Evolutionary conservation across 495 filamentous ascomycete species (phyloP), one percentile per base, ranked within the genome.

Genomic region (Clavariopsis aquatica): DNA sequence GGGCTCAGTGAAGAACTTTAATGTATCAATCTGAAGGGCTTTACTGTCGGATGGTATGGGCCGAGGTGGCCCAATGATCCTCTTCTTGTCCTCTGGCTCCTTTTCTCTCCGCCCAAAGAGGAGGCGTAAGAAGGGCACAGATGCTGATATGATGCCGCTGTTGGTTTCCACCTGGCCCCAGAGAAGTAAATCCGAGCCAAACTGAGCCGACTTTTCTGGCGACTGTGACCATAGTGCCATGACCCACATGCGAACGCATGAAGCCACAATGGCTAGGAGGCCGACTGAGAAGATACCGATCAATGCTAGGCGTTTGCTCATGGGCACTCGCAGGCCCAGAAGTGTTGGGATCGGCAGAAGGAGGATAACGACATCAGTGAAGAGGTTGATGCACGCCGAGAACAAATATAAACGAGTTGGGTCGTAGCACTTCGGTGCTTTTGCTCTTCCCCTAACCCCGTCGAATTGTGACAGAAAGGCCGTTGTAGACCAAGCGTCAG

Each of bases 141-240:
- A 63, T 2, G 65, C 65, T 0, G 59, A 64, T 17, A 64, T 68
- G 60, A 68, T 68, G 46, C 65, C 65, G 13, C 26, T 38, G 53
- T 68, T 68, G 15, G 55, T 60, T 45, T 68, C 65, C 17, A 68
- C 65, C 43, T 68, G 65, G 19, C 65, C 65, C 65, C 65, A 68
- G 24, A 68, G 65, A 13, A 68, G 57, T 7, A 68, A 49, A 27
- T 68, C 65, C 2, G 65, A 5, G 34, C 65, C 65, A 23, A 68
- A 68, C 15, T 55, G 19, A 22, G 54, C 60, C 10, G 26, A 20
- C 34, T 63, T 64, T 20, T 58, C 41, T 0, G 60, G 52, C 4
- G 56, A 61, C 38, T 63, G 60, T 28, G 53, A 47, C 65, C 65
- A 68, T 5, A 68, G 60, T 4, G 65, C 65, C 65, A 68, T 68